Base-by-base conservation (phyloP, 805 yeast genomes). In the Grigorovia jiainica region DNA sequence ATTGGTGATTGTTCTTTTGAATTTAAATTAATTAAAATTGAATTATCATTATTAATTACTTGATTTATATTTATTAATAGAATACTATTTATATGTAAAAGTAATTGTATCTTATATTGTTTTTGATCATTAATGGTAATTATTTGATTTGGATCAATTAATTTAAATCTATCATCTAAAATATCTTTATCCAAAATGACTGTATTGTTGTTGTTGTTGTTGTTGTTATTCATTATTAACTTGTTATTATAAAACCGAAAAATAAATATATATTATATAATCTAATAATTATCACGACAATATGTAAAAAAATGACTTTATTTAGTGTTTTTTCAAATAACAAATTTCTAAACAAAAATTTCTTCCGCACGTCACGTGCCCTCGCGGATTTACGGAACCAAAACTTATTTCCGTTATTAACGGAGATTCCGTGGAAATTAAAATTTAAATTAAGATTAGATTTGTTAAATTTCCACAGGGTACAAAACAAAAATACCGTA, bases 51-150 rank as follows among this genome's bases (percentile, higher is more conserved):
- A 27, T 27, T 27, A 11, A 27, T 15, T 3, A 27, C n/a, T 27
- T 27, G 31, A 27, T 27, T 27, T 27, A 27, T 27, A 13, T 27
- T 27, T 3, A 27, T 51, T 34, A 49, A 42, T 4, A 61, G 48
- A 7, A 60, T 54, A 40, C 56, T 57, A 42, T 59, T 61, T 39
- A 63, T 61, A 52, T 55, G 67, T 40, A 57, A 42, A n/a, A 58
- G 47, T 24, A 63, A 49, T 34, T 61, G 61, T 2, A 62, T 55
- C 45, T 60, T 59, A 48, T 60, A 64, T 32, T 60, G 63, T 5
- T 49, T 42, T 38, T 54, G 63, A 31, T 53, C 57, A 11, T 50
- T 51, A 8, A 51, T 50, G 21, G 58, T 17, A 3, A 46, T 38
- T 5, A 46, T 15, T 7, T 15, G 11, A 24, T 45, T 20, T 41